Evolutionary conservation across 768 basidiomycete species (phyloP).

Genomic region (Mycena galericulata): DNA sequence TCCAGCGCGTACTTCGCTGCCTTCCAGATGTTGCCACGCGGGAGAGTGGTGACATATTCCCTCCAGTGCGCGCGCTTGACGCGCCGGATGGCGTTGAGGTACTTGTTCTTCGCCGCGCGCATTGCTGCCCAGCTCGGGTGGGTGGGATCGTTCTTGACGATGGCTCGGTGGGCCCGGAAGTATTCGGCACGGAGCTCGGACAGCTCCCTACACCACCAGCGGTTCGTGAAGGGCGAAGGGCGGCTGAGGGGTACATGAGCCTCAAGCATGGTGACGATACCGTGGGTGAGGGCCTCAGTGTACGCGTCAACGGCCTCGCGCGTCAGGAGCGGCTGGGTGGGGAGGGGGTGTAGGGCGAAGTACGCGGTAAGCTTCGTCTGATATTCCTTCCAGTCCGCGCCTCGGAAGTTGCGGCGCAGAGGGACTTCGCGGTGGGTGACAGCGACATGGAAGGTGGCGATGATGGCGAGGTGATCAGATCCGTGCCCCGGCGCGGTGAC

Average conservation of each 20-base stretch:
- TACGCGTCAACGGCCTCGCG: background rate
- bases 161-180: background rate
- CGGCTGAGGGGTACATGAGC: background rate
- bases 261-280: background rate
- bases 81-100: background rate
- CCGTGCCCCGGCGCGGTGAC: background rate
- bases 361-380: background rate
- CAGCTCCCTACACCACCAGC: background rate
- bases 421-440: background rate
- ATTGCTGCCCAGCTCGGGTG: constrained; percentile 2
- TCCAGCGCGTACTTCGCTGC: too few species aligned
- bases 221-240: background rate
- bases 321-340: background rate
- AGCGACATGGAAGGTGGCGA: background rate
- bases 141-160: constrained; percentile 3
- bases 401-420: constrained; percentile 1
- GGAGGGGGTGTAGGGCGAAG: background rate
- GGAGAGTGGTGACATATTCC: too few species aligned
- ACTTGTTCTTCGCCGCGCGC: background rate
- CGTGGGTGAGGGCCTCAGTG: background rate
- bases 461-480: background rate
- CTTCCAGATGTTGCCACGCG: too few species aligned
- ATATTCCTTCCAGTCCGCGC: background rate
- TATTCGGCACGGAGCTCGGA: background rate
- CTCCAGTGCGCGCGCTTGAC: background rate